phyloP scores from a whole-genome alignment of 2,329 filamentous ascomycete species.

The Pseudogymnoascus sp. region DNA sequence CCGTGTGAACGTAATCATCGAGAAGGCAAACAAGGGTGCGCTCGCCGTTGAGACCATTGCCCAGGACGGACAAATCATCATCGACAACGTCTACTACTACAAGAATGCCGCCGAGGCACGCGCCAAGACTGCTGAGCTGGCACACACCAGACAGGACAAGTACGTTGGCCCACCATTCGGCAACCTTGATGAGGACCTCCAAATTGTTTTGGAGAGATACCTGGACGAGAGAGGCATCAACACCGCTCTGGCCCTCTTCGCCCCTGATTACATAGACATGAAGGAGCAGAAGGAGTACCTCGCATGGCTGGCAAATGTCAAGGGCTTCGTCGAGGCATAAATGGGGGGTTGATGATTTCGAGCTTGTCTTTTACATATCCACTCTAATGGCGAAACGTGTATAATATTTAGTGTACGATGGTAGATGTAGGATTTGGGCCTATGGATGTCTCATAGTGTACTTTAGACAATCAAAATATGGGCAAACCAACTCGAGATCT shows the following conservation, averaged over 20 bases:
- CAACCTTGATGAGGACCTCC: slow-evolving; percentile 92
- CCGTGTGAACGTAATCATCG: slow-evolving; percentile 76
- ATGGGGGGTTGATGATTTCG: slow-evolving; percentile 4
- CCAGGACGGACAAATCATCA: slow-evolving; percentile 76
- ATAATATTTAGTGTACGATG: slow-evolving; percentile 8
- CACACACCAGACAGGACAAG: slow-evolving; percentile 66
- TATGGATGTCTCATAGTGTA: neutral
- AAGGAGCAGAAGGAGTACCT: slow-evolving; percentile 99
- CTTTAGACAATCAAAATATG: neutral
- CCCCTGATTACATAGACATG: slow-evolving; percentile 91
- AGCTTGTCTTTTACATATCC: slow-evolving; percentile 8
- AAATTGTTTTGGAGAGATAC: slow-evolving; percentile 85
- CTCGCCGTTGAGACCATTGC: slow-evolving; percentile 80
- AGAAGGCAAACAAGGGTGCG: slow-evolving; percentile 74
- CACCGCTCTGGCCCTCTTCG: slow-evolving; percentile 76
- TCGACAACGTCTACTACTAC: slow-evolving; percentile 90
- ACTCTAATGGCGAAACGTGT: slow-evolving; percentile 12
- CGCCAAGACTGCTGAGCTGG: slow-evolving; percentile 65
- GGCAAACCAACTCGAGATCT: neutral
- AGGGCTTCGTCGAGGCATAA: slow-evolving; percentile 72
- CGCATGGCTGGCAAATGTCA: slow-evolving; percentile 79
- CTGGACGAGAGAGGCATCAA: slow-evolving; percentile 92
- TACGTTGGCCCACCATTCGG: slow-evolving; percentile 90
- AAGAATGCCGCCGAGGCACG: slow-evolving; percentile 69
- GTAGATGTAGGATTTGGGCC: neutral